A percentile compares a stretch with the other conserved stretches of the same genome.
Conservation (phyloP, 2,329 filamentous ascomycete species). For the Trichoderma lentiforme region DNA sequence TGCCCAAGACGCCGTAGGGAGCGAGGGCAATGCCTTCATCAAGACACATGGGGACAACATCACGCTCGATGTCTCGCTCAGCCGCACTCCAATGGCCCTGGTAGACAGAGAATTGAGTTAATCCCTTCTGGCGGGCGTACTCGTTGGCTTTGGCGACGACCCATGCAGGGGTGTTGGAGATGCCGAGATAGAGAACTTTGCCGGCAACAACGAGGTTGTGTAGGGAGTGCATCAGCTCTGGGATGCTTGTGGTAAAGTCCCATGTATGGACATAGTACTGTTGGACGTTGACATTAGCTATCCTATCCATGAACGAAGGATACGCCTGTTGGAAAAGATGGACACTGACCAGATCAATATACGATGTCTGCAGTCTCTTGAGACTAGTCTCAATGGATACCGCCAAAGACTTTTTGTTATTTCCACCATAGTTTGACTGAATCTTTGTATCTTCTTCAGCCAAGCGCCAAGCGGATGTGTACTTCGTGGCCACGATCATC, state of each 20-base stretch:
- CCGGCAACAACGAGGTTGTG: constrained; percentile 26
- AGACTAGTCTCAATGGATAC: constrained; percentile 40
- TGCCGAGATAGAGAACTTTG: constrained; percentile 32
- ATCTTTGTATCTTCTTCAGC: constrained; percentile 18
- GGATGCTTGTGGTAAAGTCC: constrained; percentile 26
- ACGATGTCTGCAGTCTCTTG: constrained; percentile 37
- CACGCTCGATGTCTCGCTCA: constrained; percentile 29
- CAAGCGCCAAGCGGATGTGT: constrained; percentile 38
- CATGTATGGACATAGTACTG: constrained; percentile 21
- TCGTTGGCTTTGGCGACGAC: constrained; percentile 29
- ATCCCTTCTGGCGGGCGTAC: constrained; percentile 26
- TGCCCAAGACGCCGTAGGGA: constrained; percentile 39
- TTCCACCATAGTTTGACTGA: constrained; percentile 37
- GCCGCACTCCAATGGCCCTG: constrained; percentile 31
- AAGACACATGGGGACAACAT: constrained; percentile 33
- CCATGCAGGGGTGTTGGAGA: constrained; percentile 32
- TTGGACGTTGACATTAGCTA: background rate
- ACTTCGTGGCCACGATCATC: constrained; percentile 49
- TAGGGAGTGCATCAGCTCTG: constrained; percentile 29
- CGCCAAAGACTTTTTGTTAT: constrained; percentile 36
- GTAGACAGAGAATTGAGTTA: constrained; percentile 29
- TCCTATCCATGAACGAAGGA: background rate
- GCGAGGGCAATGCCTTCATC: constrained; percentile 46
- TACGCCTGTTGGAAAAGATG: too few species aligned
- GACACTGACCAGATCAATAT: constrained; percentile 27